These are phyloP conservation scores for Eimeria sp. DNA, from an alignment of 169 alveolate genomes.

Conservation along the genomic window DNA sequence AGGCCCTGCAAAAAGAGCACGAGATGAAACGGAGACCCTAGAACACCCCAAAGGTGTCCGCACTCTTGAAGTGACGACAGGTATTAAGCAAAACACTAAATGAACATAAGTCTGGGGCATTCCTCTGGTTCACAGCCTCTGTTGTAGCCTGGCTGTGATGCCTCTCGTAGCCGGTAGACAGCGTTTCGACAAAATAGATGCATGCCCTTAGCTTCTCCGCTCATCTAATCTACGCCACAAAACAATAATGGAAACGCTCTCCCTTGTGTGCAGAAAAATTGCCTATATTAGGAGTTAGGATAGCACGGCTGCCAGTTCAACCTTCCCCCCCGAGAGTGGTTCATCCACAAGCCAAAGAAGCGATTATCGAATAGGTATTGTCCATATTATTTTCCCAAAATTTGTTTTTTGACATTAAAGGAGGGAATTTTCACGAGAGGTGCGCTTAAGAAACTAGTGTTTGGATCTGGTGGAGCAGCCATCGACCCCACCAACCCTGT, in stretches of 20 bases:
- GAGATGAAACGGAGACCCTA: not conserved
- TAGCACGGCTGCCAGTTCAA: not conserved
- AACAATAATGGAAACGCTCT: not conserved
- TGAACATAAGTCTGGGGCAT: not conserved
- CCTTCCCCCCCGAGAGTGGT: not conserved
- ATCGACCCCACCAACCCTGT: constrained; percentile 36
- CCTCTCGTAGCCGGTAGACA: not conserved
- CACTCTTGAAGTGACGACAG: not conserved
- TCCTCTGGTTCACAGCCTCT: not conserved
- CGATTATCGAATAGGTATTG: not conserved
- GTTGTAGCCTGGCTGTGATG: not conserved
- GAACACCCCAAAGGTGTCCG: too few species aligned
- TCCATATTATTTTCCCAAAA: not conserved
- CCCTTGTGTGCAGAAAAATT: not conserved
- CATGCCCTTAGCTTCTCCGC: not conserved
- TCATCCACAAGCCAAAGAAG: not conserved
- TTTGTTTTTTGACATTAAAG: not conserved
- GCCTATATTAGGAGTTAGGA: not conserved
- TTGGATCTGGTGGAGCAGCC: not conserved
- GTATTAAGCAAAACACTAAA: not conserved
- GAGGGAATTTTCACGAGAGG: not conserved
- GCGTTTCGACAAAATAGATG: not conserved
- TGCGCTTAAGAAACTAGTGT: not conserved
- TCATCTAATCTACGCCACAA: not conserved
- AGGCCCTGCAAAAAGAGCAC: not conserved